These are phyloP conservation scores for Guillardia theta DNA, from an alignment of 78 protist species.

Conservation along the genomic window DNA sequence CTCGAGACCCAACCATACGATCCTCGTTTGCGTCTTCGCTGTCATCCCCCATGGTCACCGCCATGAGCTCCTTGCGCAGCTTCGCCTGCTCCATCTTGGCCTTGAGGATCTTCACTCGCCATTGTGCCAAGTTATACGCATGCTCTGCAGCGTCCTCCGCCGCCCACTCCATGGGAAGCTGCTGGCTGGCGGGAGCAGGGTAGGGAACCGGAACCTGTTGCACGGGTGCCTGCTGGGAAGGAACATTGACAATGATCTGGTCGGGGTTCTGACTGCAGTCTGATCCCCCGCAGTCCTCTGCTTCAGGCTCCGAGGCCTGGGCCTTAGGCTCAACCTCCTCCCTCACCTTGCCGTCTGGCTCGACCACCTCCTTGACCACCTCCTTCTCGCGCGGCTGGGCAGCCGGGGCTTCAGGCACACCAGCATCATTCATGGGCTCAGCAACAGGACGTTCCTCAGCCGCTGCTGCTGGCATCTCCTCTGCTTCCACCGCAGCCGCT, in stretches of 20 bases:
- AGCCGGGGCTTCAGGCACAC: too few relatives aligned
- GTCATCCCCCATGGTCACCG: neutral
- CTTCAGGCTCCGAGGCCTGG: neutral
- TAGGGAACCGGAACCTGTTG: neutral
- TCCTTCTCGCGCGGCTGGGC: too few relatives aligned
- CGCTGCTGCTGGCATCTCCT: neutral
- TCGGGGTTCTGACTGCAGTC: neutral
- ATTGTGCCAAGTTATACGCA: neutral
- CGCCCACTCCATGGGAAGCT: conserved; percentile 28
- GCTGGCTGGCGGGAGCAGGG: neutral
- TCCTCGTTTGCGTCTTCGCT: neutral
- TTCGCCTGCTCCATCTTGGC: conserved; percentile 23
- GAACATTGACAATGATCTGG: neutral
- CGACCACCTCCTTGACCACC: neutral
- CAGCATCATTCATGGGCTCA: too few relatives aligned
- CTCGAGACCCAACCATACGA: neutral
- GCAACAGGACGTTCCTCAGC: neutral
- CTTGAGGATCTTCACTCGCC: conserved; percentile 9
- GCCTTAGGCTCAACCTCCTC: neutral
- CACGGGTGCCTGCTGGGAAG: neutral
- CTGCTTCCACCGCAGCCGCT: neutral
- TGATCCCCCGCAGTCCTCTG: neutral
- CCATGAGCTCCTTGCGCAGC: conserved; percentile 14
- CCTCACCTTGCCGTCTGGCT: neutral
- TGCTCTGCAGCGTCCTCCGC: conserved; percentile 14